Evolutionary conservation across 1,284 basidiomycete species (phyloP).

Genomic region (Puccinia novopanici): DNA sequence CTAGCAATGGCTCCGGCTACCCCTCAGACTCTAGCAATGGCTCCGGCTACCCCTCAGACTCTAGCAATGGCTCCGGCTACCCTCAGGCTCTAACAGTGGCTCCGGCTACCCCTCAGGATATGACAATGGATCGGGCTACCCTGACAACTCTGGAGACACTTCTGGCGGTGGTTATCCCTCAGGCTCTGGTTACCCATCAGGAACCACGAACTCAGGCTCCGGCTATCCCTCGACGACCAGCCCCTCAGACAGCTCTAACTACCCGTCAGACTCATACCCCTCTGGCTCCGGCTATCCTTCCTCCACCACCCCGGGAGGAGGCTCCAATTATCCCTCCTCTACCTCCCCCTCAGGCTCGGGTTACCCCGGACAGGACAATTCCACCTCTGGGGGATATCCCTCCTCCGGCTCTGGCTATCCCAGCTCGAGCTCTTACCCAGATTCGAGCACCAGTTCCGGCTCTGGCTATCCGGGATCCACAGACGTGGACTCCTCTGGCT

Average conservation of each 20-base stretch:
- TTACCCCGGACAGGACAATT: background rate
- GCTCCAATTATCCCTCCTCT: background rate
- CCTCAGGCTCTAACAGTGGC: too few species aligned
- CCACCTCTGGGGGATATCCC: too few species aligned
- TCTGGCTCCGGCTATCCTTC: background rate
- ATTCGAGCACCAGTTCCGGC: background rate
- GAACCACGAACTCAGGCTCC: background rate
- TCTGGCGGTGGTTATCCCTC: background rate
- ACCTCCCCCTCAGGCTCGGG: background rate
- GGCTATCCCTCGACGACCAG: background rate
- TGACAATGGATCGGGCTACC: background rate
- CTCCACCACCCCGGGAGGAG: background rate
- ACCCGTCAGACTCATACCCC: background rate
- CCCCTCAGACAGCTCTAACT: background rate
- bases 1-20: too few species aligned
- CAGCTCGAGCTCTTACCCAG: background rate
- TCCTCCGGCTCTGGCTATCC: constrained; percentile 13
- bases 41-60: too few species aligned
- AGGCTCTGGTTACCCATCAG: constrained; percentile 2
- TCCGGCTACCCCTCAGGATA: too few species aligned
- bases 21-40: too few species aligned
- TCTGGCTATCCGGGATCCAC: constrained; percentile 20
- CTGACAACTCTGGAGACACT: background rate
- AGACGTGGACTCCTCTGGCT: background rate
- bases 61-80: too few species aligned